A percentile compares a stretch with the other conserved stretches of the same genome.
Evolutionary conservation across 805 yeast genomes (phyloP).

Genomic region (Schwanniomyces pseudopolymorphus): DNA sequence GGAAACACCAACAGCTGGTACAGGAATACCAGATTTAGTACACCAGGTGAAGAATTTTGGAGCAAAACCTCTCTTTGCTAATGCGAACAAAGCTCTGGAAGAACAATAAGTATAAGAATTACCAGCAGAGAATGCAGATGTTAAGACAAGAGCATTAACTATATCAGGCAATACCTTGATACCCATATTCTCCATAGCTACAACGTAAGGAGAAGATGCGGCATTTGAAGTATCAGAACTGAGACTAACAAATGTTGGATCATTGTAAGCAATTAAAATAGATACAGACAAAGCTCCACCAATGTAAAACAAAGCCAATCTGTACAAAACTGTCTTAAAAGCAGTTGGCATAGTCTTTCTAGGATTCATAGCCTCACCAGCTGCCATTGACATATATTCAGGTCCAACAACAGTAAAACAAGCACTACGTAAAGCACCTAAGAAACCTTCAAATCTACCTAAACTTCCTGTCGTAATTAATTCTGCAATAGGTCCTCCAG

Average conservation of each 20-base stretch:
- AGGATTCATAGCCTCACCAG: constrained; percentile 45
- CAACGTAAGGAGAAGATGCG: constrained; percentile 31
- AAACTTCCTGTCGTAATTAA: constrained; percentile 32
- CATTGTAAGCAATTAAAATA: constrained; percentile 36
- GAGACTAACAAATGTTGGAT: constrained; percentile 22
- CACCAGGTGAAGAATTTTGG: constrained; percentile 66
- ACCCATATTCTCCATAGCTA: constrained; percentile 56
- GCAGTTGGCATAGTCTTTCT: constrained; percentile 40
- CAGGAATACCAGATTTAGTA: constrained; percentile 65
- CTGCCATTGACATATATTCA: constrained; percentile 44
- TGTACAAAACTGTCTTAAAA: constrained; percentile 41
- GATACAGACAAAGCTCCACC: constrained; percentile 45
- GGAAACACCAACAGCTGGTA: constrained; percentile 52
- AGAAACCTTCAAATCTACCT: constrained; percentile 44
- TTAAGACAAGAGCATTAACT: constrained; percentile 73
- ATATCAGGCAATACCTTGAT: constrained; percentile 70
- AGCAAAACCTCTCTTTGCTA: constrained; percentile 71
- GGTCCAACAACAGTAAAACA: constrained; percentile 44
- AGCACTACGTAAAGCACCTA: constrained; percentile 37
- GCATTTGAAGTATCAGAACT: constrained; percentile 23
- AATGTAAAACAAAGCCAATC: constrained; percentile 45
- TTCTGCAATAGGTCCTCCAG: constrained; percentile 41
- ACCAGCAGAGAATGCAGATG: constrained; percentile 82
- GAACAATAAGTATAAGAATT: constrained; percentile 78
- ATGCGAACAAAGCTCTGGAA: constrained; percentile 63